Evolutionary conservation across 768 basidiomycete genomes (phyloP).

Genomic region (Saitozyma podzolica): DNA sequence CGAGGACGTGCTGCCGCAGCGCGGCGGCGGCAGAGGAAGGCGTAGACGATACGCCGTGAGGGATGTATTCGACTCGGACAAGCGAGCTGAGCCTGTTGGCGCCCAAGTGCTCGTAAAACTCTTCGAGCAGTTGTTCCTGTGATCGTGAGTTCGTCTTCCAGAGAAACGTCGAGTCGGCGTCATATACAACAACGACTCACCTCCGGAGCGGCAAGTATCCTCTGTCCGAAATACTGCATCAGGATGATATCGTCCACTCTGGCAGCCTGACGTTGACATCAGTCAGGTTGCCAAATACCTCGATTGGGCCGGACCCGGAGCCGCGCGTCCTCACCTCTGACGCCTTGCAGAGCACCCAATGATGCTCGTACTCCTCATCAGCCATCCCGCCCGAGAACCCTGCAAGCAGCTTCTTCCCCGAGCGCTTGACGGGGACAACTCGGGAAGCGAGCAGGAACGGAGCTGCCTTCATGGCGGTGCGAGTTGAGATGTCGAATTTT

Average conservation of each 20-base stretch:
- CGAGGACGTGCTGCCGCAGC: conserved; percentile 56
- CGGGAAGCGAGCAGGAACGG: conserved; percentile 75
- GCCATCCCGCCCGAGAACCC: conserved; percentile 6
- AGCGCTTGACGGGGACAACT: conserved; percentile 57
- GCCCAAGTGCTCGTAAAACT: conserved; percentile 75
- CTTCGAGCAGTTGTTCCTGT: conserved; percentile 91
- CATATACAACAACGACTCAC: conserved; percentile 16
- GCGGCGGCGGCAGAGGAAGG: conserved; percentile 29
- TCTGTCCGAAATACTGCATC: conserved; percentile 74
- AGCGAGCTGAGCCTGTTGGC: conserved; percentile 69
- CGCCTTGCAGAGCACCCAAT: conserved; percentile 70
- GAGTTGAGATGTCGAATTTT: conserved; percentile 56
- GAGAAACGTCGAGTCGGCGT: background rate
- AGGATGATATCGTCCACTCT: conserved; percentile 84
- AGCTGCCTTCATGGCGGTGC: conserved; percentile 66
- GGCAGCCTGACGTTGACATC: conserved; percentile 58
- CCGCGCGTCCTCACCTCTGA: conserved; percentile 51
- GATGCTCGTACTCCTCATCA: conserved; percentile 38
- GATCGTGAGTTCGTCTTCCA: conserved; percentile 36
- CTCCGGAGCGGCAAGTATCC: conserved; percentile 59
- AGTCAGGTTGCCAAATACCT: background rate
- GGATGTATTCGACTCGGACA: conserved; percentile 74
- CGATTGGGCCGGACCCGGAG: too few relatives aligned
- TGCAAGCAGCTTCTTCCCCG: conserved; percentile 15
- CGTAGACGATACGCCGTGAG: conserved; percentile 28